Conservation (phyloP, 2,329 filamentous ascomycete species). For the Clonostachys sp. region DNA sequence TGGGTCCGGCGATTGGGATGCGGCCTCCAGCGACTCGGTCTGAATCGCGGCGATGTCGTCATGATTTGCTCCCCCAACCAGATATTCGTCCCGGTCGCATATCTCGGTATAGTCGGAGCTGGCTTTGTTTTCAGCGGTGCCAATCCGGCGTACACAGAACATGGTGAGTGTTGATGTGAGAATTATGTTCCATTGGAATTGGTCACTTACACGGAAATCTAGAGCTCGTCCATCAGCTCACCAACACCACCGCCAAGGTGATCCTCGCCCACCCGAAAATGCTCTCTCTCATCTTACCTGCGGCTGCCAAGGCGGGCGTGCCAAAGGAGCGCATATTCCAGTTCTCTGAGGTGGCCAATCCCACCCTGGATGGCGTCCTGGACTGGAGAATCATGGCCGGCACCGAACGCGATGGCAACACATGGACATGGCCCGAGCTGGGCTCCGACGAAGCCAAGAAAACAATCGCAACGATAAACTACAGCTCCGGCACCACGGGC, state of each 20-base stretch:
- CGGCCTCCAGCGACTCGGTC: slow-evolving; percentile 38
- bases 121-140: slow-evolving; percentile 49
- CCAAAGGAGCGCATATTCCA: slow-evolving; percentile 36
- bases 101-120: slow-evolving; percentile 46
- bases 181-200: neutral
- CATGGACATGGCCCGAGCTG: slow-evolving; percentile 35
- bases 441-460: slow-evolving; percentile 15
- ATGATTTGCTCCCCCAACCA: slow-evolving; percentile 51
- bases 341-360: slow-evolving; percentile 34
- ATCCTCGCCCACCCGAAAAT: slow-evolving; percentile 43
- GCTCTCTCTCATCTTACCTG: slow-evolving; percentile 34
- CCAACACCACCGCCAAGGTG: slow-evolving; percentile 42
- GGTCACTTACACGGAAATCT: slow-evolving; percentile 1
- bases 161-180: slow-evolving; percentile 23
- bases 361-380: slow-evolving; percentile 19
- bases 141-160: slow-evolving; percentile 45
- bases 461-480: slow-evolving; percentile 40
- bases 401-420: slow-evolving; percentile 16
- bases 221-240: slow-evolving; percentile 48
- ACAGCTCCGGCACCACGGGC: slow-evolving; percentile 45
- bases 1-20: slow-evolving; percentile 47
- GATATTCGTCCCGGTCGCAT: slow-evolving; percentile 49
- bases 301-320: slow-evolving; percentile 32
- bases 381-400: slow-evolving; percentile 37
- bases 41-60: slow-evolving; percentile 43